These are phyloP conservation scores for Elsinoe necatrix DNA, from an alignment of 2,329 filamentous ascomycete genomes.

Conservation along the genomic window DNA sequence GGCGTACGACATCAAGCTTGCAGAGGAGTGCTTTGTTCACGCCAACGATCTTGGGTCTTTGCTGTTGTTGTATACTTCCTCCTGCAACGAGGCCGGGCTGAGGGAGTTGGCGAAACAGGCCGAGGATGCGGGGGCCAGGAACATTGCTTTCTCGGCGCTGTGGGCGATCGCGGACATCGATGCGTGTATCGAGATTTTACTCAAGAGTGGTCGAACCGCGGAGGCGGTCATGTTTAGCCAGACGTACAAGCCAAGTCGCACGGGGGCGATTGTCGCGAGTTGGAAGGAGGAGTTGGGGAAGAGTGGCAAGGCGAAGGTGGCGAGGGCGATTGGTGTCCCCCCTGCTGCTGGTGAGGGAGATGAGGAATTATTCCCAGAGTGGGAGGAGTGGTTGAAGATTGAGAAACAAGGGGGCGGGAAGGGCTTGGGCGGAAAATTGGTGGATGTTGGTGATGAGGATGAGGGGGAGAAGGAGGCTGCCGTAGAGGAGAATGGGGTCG, in stretches of 20 bases:
- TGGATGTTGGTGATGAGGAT: constrained; percentile 32
- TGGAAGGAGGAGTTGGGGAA: constrained; percentile 85
- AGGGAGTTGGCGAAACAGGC: constrained; percentile 65
- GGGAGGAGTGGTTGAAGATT: constrained; percentile 79
- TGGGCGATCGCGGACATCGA: constrained; percentile 82
- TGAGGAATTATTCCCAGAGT: constrained; percentile 88
- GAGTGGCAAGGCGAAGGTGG: constrained; percentile 74
- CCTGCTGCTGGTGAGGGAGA: constrained; percentile 53
- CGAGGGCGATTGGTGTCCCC: constrained; percentile 73
- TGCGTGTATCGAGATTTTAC: constrained; percentile 70
- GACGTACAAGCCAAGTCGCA: constrained; percentile 82
- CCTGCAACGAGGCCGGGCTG: constrained; percentile 68
- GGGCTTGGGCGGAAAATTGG: constrained; percentile 30
- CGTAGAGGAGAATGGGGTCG: constrained; percentile 17
- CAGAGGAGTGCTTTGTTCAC: constrained; percentile 85
- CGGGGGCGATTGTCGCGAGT: constrained; percentile 56
- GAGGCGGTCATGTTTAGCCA: constrained; percentile 90
- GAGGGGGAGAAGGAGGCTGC: constrained; percentile 19
- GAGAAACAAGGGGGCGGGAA: constrained; percentile 60
- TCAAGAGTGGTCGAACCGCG: constrained; percentile 67
- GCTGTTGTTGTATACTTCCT: constrained; percentile 80
- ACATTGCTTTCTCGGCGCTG: constrained; percentile 82
- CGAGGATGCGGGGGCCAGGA: constrained; percentile 69
- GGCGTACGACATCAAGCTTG: constrained; percentile 78
- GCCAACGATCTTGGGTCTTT: constrained; percentile 86